Evolutionary conservation across 2,329 filamentous ascomycete genomes (phyloP).

Genomic region (Epichloe amarillans): DNA sequence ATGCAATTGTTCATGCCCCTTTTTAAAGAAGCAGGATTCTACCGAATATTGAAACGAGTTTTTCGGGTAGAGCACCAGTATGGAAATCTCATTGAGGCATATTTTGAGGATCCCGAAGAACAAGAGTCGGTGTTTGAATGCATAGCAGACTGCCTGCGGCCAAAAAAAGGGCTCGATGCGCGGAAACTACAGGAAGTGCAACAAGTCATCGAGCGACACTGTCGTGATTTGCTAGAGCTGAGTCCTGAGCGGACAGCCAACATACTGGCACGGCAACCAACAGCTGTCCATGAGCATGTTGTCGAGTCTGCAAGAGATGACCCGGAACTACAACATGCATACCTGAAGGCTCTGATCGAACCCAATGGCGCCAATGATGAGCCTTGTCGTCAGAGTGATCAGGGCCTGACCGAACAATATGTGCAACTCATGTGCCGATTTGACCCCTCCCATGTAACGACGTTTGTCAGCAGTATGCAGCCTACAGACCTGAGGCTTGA

Average conservation of each 20-base stretch:
- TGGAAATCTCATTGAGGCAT: conserved; percentile 61
- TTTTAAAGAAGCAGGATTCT: conserved; percentile 72
- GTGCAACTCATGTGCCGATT: conserved; percentile 85
- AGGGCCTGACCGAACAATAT: conserved; percentile 66
- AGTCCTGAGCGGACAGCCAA: conserved; percentile 52
- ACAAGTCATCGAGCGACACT: conserved; percentile 49
- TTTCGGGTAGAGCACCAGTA: conserved; percentile 73
- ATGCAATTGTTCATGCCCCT: conserved; percentile 61
- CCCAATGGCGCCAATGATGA: conserved; percentile 25
- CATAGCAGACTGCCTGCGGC: conserved; percentile 59
- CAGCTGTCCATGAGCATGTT: conserved; percentile 53
- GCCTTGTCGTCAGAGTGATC: conserved; percentile 26
- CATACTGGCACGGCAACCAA: conserved; percentile 47
- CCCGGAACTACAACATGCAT: conserved; percentile 57
- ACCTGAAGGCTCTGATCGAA: conserved; percentile 65
- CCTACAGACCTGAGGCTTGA: conserved; percentile 69
- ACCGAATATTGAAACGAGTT: conserved; percentile 79
- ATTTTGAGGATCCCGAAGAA: conserved; percentile 74
- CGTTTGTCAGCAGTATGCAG: conserved; percentile 67
- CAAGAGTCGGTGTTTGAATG: conserved; percentile 65
- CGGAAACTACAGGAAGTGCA: conserved; percentile 65
- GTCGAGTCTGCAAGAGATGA: conserved; percentile 48
- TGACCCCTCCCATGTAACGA: conserved; percentile 67
- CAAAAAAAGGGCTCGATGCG: conserved; percentile 46
- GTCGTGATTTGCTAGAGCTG: conserved; percentile 52